These are phyloP conservation scores for Leccinum fallax DNA, from an alignment of 1,284 basidiomycete species.

Conservation along the genomic window DNA sequence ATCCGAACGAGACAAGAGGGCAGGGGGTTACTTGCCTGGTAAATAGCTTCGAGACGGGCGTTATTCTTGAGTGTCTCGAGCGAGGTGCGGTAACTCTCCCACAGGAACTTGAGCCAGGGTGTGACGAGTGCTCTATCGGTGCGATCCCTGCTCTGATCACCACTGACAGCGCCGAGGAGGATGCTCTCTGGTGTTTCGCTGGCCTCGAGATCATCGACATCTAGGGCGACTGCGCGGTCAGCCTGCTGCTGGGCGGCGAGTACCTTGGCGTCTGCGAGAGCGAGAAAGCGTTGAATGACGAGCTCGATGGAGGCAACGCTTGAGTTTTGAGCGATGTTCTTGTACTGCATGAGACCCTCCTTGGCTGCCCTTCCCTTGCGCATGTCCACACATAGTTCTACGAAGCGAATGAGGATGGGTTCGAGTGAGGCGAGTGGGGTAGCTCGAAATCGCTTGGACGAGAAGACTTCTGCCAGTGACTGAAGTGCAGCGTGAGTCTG, in stretches of 20 bases:
- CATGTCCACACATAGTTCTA: slow-evolving; percentile 96
- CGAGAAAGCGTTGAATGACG: slow-evolving; percentile 90
- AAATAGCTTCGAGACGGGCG: slow-evolving; percentile 89
- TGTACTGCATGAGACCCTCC: slow-evolving; percentile 95
- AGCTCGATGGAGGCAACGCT: slow-evolving; percentile 91
- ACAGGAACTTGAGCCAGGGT: slow-evolving; percentile 97
- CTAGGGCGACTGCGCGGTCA: slow-evolving; percentile 68
- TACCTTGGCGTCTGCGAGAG: slow-evolving; percentile 87
- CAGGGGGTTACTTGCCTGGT: slow-evolving; percentile 67
- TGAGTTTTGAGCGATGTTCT: slow-evolving; percentile 94
- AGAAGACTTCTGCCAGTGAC: slow-evolving; percentile 90
- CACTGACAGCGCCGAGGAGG: slow-evolving; percentile 84
- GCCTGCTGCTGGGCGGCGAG: slow-evolving; percentile 86
- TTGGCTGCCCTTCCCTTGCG: slow-evolving; percentile 93
- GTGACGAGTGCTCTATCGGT: slow-evolving; percentile 96
- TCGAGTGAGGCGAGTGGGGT: slow-evolving; percentile 90
- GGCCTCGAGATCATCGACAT: slow-evolving; percentile 89
- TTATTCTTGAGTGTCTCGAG: slow-evolving; percentile 98
- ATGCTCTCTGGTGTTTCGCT: slow-evolving; percentile 94
- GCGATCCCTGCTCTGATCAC: slow-evolving; percentile 92
- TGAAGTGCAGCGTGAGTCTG: slow-evolving; percentile 89
- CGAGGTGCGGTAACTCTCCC: slow-evolving; percentile 97
- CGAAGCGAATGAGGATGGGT: slow-evolving; percentile 91
- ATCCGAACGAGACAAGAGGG: background rate
- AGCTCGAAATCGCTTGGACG: slow-evolving; percentile 91